phyloP scores from a whole-genome alignment of 164 flowering plant genomes.

The Umbellularia californica region DNA sequence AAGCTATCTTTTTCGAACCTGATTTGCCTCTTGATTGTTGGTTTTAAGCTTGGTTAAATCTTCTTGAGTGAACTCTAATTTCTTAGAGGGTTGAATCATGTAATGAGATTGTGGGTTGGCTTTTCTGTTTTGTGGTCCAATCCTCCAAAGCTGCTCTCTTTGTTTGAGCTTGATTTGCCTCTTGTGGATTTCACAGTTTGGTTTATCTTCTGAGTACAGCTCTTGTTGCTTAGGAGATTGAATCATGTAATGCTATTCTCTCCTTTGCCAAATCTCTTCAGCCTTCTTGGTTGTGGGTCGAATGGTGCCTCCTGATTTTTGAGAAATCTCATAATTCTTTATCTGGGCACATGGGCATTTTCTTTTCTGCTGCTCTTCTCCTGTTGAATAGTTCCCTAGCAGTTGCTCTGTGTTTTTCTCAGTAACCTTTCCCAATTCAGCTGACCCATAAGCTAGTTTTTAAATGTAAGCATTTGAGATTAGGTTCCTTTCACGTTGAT shows the following conservation, averaged over 20 bases:
- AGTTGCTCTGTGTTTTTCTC: neutral
- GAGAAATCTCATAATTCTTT: conserved; percentile 13
- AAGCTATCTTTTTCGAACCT: conserved; percentile 1
- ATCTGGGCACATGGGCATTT: conserved; percentile 16
- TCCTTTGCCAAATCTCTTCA: conserved; percentile 2
- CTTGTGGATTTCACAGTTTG: neutral
- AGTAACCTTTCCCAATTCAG: conserved; percentile 5
- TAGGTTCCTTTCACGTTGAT: neutral
- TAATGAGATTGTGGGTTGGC: neutral
- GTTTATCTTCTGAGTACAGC: neutral
- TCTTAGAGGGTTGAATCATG: no score
- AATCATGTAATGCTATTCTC: neutral
- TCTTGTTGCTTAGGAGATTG: neutral
- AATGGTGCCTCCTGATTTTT: conserved; percentile 9
- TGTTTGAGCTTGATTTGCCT: no score
- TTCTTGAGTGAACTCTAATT: no score
- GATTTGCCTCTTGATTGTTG: conserved; percentile 4
- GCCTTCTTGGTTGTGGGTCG: conserved; percentile 4
- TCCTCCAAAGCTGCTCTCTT: no score
- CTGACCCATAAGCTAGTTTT: neutral
- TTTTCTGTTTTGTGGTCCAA: neutral
- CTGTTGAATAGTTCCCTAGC: neutral
- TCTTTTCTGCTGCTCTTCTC: neutral
- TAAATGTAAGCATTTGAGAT: neutral
- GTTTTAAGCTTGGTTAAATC: neutral